Evolutionary conservation across 2,329 filamentous ascomycete species (phyloP), one percentile per base, ranked within the genome.

Genomic region (Ceratocystis variospora): DNA sequence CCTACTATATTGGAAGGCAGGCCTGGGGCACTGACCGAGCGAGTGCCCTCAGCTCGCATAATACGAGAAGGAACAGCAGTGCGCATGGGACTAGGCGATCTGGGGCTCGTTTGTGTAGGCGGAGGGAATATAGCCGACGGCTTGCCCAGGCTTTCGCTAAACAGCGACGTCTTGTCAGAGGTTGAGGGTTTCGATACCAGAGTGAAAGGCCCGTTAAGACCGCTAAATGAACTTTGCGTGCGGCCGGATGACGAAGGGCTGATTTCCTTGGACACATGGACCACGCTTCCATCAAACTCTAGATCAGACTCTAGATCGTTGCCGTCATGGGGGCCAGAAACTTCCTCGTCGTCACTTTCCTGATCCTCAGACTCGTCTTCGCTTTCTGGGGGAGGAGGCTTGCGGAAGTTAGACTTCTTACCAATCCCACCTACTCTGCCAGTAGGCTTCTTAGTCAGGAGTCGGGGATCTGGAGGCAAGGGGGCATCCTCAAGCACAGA

Each of bases 31-130:
- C 83, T 86, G 48, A 85, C 80, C 1, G 84, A 86, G 63, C 84
- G 79, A 12, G 77, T 75, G 22, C 66, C 66, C 37, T 86, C 83
- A 25, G 78, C 75, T 64, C 79, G 75, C 5, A 79, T 70, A 33
- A 81, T 71, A 70, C 80, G 78, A 68, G 77, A 74, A 41, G 84
- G 83, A 37, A 84, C 75, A 50, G 82, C 79, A 64, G 79, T 78
- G 44, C 87, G 83, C 31, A 89, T 76, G 1, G 88, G 88, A 69
- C 88, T 91, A 1, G 88, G 87, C 8, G 88, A 90, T 45, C 87
- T 83, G 61, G 87, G 86, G 69, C 83, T 86, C n/a, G 78, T 77
- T 22, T 76, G 44, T 19, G 77, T 78, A 50, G 77, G 79, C 48
- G 77, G 77, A 81, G 83, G 73, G 86, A 66, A 63, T 45, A 61